Base-by-base conservation (phyloP, 1,284 basidiomycete species). In the Takashimella tepidaria region DNA sequence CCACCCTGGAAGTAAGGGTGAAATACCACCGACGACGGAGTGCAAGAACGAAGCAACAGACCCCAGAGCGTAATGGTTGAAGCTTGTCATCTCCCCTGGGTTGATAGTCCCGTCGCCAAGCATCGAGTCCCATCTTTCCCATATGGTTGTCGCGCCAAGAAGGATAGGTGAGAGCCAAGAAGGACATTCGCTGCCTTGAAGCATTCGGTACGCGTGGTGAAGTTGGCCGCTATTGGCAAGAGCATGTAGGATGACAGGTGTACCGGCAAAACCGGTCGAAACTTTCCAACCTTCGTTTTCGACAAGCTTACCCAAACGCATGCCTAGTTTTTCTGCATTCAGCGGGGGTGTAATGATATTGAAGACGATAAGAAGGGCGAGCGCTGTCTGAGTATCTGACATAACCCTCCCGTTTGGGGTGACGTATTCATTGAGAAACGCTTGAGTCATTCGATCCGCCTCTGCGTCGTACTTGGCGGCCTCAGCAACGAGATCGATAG, bases 121-220 rank as follows among this genome's bases (percentile, higher is more conserved):
- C 61, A 63, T 60, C 27, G 44, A 49, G 41, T 63, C 56, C 59
- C 59, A 63, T 20, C 61, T 50, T 45, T 63, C 59, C 61, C 58
- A 63, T 25, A 62, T 60, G n/a, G 61, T 60, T 12, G 63, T 66
- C 1, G 63, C 58, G 5, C 62, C 63, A 46, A 60, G 52, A 11
- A 48, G 41, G 21, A 40, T 21, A 5, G 61, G 60, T 26, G 58
- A 61, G 4, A 66, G 53, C 63, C 63, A 66, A 8, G 53, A 56
- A 1, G 63, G 63, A 26, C 55, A 53, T 31, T 57, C 51, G 25
- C 49, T 56, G 20, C 58, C 59, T 43, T 60, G 60, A 1, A 66
- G 53, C 63, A 66, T 63, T 22, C 62, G 55, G 47, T 66, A 66
- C 3, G 63, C 63, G 8, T 59, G 37, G 16, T 47, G 42, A 13